Conservation (phyloP, 2,329 filamentous ascomycete species). For the Shiraia bambusicola region DNA sequence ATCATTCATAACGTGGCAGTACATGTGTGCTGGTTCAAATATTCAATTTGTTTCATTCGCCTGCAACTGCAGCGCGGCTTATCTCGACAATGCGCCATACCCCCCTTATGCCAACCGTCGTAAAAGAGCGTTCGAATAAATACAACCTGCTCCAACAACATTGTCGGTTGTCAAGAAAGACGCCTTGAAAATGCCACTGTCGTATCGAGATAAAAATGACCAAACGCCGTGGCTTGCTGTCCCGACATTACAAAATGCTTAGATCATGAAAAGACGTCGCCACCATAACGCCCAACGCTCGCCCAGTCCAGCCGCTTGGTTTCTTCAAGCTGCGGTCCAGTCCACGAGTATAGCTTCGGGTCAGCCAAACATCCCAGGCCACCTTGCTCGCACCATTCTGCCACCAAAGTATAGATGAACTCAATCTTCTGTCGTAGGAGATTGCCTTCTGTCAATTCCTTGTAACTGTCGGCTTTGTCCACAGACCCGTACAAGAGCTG, state of each 20-base stretch:
- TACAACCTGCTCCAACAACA: conserved; percentile 14
- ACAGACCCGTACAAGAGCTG: conserved; percentile 65
- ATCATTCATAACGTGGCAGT: neutral
- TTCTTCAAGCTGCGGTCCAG: conserved; percentile 47
- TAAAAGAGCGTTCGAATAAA: conserved; percentile 29
- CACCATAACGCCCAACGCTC: conserved; percentile 52
- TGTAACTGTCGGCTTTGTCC: conserved; percentile 51
- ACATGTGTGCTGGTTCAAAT: neutral
- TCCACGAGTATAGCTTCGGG: conserved; percentile 45
- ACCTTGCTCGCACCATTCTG: conserved; percentile 69
- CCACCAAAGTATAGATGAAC: conserved; percentile 68
- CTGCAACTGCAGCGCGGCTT: conserved; percentile 15
- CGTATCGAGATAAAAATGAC: conserved; percentile 28
- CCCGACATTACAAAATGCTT: conserved; percentile 12
- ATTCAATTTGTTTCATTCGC: conserved; percentile 13
- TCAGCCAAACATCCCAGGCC: conserved; percentile 60
- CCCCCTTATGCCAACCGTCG: conserved; percentile 22
- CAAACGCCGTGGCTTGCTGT: conserved; percentile 34
- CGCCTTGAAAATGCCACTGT: conserved; percentile 34
- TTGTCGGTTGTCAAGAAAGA: conserved; percentile 17
- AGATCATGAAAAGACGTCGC: conserved; percentile 44
- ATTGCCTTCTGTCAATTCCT: conserved; percentile 67
- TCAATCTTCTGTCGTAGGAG: conserved; percentile 72
- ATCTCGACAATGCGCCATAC: conserved; percentile 11
- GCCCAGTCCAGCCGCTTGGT: conserved; percentile 51